Conservation (phyloP, 768 basidiomycete genomes). For the Kwoniella europaea region DNA sequence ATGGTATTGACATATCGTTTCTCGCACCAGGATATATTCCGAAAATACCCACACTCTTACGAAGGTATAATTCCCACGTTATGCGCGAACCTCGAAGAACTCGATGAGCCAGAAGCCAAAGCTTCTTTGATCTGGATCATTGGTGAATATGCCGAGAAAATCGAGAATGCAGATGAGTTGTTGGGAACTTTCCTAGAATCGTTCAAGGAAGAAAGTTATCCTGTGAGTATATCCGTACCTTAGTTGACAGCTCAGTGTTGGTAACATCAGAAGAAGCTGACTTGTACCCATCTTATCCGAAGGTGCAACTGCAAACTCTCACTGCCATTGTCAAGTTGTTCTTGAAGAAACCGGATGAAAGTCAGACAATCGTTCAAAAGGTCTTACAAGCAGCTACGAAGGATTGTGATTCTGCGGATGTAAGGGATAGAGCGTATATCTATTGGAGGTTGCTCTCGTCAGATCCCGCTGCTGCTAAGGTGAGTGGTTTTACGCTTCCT, state of each 20-base stretch:
- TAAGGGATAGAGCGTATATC: slow-evolving; percentile 95
- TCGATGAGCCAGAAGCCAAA: slow-evolving; percentile 98
- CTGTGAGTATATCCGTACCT: slow-evolving; percentile 62
- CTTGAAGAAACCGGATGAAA: slow-evolving; percentile 89
- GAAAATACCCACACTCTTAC: slow-evolving; percentile 93
- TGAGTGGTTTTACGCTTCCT: slow-evolving; percentile 53
- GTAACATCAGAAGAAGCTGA: background rate
- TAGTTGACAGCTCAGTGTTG: background rate
- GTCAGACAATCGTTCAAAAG: slow-evolving; percentile 89
- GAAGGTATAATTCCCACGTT: slow-evolving; percentile 95
- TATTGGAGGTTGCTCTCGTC: slow-evolving; percentile 96
- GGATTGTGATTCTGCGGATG: slow-evolving; percentile 94
- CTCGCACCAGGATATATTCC: slow-evolving; percentile 82
- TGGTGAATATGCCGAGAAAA: slow-evolving; percentile 96
- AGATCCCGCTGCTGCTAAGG: slow-evolving; percentile 94
- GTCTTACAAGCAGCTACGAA: slow-evolving; percentile 93
- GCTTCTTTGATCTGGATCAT: slow-evolving; percentile 99
- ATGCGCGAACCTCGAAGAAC: slow-evolving; percentile 91
- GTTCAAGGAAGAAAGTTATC: slow-evolving; percentile 91
- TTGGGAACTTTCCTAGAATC: slow-evolving; percentile 86
- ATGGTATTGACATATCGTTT: background rate
- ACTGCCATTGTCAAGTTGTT: slow-evolving; percentile 97
- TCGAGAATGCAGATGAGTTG: slow-evolving; percentile 94
- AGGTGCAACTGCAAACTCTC: slow-evolving; percentile 65
- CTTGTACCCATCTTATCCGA: slow-evolving; percentile 53